Percentiles rank a stretch among this genome's conserved stretches.
Conservation (phyloP, 140 eudicot species). For the Cichorium intybus region DNA sequence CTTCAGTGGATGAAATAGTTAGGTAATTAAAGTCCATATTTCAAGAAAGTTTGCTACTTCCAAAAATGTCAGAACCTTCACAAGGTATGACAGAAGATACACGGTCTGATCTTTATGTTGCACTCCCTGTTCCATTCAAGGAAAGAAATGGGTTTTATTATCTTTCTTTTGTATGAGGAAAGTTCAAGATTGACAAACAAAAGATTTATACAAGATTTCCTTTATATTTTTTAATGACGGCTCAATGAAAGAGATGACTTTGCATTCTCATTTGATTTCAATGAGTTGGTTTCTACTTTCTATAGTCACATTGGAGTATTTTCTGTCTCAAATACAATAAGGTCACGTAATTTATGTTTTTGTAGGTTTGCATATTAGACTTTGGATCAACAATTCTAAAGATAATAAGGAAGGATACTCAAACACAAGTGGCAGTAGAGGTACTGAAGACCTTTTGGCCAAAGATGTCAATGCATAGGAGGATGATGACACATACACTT, state of each 20-base stretch:
- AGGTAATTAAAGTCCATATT: constrained; percentile 44
- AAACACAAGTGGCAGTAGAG: constrained; percentile 27
- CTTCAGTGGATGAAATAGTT: constrained; percentile 67
- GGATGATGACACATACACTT: constrained; percentile 38
- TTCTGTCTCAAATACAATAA: not conserved
- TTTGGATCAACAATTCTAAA: constrained; percentile 44
- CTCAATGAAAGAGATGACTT: constrained; percentile 59
- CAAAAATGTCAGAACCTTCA: too few species aligned
- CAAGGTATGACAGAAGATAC: too few species aligned
- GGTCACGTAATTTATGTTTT: constrained; percentile 15
- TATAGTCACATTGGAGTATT: constrained; percentile 6
- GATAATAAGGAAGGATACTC: constrained; percentile 33
- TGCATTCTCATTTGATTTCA: constrained; percentile 69
- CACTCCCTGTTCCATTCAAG: too few species aligned
- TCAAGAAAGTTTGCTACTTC: not conserved
- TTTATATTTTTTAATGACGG: too few species aligned
- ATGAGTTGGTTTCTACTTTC: constrained; percentile 56
- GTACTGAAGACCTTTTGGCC: constrained; percentile 25
- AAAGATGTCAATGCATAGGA: constrained; percentile 23
- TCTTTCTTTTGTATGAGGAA: too few species aligned
- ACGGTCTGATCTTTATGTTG: too few species aligned
- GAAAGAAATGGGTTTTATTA: too few species aligned
- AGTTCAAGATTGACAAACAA: too few species aligned
- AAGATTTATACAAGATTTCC: too few species aligned
- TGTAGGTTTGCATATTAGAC: constrained; percentile 58